Base-by-base conservation (phyloP, 192 early-diverging fungal species). In the Coemansia pectinata region DNA sequence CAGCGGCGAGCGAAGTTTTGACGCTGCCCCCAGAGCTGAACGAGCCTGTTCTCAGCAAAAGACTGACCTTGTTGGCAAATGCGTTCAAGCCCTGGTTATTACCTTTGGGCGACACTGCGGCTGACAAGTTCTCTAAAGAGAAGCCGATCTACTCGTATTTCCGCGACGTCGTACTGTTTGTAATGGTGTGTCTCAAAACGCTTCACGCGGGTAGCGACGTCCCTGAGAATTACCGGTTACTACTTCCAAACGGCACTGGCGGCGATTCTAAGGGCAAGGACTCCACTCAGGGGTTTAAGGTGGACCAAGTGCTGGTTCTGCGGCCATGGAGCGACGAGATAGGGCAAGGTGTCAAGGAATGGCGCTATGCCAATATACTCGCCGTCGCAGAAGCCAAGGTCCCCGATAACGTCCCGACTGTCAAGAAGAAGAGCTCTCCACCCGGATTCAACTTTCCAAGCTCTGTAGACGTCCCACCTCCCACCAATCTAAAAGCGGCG, bases 271-370 rank as follows among this genome's bases (percentile, higher is more conserved):
- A 27, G 55, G 29, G 27, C 15, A 58, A 58, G 55, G 55, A 58
- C 31, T 58, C 55, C 31, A 58, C 55, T 9, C 55, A 58, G 55
- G 55, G 31, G 31, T 34, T 58, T 29, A 58, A 58, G 55, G 55
- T 58, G 55, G 55, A 58, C 55, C 55, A 58, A 33, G 29, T 58
- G 21, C 55, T 58, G 55, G 55, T 58, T 12, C 55, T 58, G 31
- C 55, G 29, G 55, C 55, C 55, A 21, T 58, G 55, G 55, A 33
- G 17, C 31, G 27, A 58, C 55, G 31, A 5, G 15, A 33, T 58
- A 33, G 31, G 55, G 14, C 55, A 34, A 4, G 55, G 55, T 11
- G 31, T 34, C 55, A 34, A 33, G 3, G 14, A 34, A 6, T 58
- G 55, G 55, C 55, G 12, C 31, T 58, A 58, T 12, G 31, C 55